Base-by-base conservation (phyloP, 75 land plant genomes). In the Adiantum capillusveneris region DNA sequence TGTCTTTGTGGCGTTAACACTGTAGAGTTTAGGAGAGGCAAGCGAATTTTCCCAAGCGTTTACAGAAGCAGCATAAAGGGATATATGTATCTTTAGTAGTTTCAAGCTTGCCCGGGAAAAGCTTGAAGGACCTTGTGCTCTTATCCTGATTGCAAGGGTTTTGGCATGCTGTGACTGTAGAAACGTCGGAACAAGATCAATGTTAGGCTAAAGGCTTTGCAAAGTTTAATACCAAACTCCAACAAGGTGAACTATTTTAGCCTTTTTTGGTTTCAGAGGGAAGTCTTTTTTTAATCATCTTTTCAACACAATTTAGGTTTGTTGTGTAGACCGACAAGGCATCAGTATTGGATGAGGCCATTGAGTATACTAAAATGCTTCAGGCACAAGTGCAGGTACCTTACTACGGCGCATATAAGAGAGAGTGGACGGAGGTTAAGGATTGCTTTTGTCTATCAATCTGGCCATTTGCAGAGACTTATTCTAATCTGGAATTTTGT, bases 331-430 rank as follows among this genome's bases (percentile, higher is more conserved):
- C 64, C 17, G 64, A 62, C 28, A 62, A 56, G 18, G 57, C 57
- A 25, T 56, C 57, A 26, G 18, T 56, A 18, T 18, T 56, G 5
- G 57, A 56, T 29, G 64, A 62, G 19, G 64, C 64, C 2, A 62
- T 62, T 45, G 57, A 62, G 58, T 62, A 62, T 27, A 19, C 48
- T 6, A 62, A 62, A 30, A 45, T 46, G 20, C 58, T 62, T 18
- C 64, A 62, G 28, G 48, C 44, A 25, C 64, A 62, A 27, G 31
- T 62, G 13, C 64, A 62, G 53, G 64, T 62, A 14, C 62, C 11
- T 52, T 9, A 19, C n/a, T 24, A 11, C 11, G 24, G 19, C n/a
- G 25, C 25, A 11, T 7, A n/a, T 11, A 24, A 52, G n/a, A 19
- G n/a, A 11, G n/a, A 19, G n/a, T 11, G 25, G 9, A 7, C 7